Evolutionary conservation across 345 rosid genomes (phyloP), one percentile per base, ranked within the genome.

Genomic region (Lumnitzera racemosa): DNA sequence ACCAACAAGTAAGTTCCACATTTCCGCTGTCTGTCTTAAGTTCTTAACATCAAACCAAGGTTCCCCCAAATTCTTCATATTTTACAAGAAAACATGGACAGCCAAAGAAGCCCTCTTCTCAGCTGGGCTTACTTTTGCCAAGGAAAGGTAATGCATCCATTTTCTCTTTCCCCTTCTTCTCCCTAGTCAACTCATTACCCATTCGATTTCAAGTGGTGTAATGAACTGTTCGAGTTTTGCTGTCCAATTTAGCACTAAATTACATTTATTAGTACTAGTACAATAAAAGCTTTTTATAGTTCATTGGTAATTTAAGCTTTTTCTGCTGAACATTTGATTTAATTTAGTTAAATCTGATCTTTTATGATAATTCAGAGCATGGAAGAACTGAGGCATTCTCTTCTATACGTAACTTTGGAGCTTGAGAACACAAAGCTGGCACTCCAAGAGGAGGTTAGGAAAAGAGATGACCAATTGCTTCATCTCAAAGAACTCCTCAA

Each of bases 361-460:
- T 56, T 58, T 67, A 52, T 57, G 24, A 47, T 61, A 69, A 31
- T 60, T 63, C 80, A 94, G 99, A 78, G 75, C 41, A 65, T 83
- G 69, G 97, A 90, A 61, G 97, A 87, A 25, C 67, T 94, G 46
- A 86, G 76, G 77, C 79, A 80, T 59, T 80, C 95, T 5, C 86
- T 94, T 59, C 63, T 88, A 48, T 83, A 27, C 62, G 80, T 89
- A 12, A 88, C 81, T 16, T 48, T 88, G 63, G 99, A 94, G 85
- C 83, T 94, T 5, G 97, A 90, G 47, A 95, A 81, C 69, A 90
- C 96, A 51, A 86, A 67, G 55, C 4, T 78, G 20, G 59, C 67
- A 17, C 95, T 72, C 31, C 89, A 84, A 52, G 97, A 90, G 61
- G 90, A 90, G 88, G 74, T 90, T 27, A 79, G 75, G 48, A 72